Evolutionary conservation across 2,329 filamentous ascomycete species (phyloP).

Genomic region (Fonsecaea pedrosoi): DNA sequence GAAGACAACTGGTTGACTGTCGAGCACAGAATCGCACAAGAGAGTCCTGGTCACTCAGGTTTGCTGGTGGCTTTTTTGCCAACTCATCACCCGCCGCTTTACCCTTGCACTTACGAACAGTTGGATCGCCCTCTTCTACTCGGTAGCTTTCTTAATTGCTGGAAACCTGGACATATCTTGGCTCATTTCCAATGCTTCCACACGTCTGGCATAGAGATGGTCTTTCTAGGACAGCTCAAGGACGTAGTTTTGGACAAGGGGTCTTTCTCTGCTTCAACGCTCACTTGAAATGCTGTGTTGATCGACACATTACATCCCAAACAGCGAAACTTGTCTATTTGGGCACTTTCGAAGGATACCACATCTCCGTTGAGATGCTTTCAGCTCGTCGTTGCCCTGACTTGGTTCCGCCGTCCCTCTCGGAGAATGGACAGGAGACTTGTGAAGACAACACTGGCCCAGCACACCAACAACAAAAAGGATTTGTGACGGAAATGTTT

Average conservation of each 20-base stretch:
- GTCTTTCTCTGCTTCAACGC: neutral
- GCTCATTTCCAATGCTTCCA: neutral
- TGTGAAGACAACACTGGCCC: neutral
- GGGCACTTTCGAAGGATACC: neutral
- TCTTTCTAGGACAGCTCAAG: neutral
- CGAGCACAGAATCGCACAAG: no score
- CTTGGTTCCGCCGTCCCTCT: neutral
- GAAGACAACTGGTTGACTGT: no score
- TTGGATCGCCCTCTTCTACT: no score
- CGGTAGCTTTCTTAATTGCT: no score
- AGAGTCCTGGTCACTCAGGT: no score
- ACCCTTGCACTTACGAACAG: no score
- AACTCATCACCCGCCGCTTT: no score
- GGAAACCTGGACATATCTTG: neutral
- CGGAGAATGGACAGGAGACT: neutral
- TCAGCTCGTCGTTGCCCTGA: neutral
- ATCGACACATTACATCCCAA: neutral
- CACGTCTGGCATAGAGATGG: neutral
- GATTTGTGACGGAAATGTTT: neutral
- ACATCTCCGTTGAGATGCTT: conserved; percentile 1
- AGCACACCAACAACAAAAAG: neutral
- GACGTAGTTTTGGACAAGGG: no score
- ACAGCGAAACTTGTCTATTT: neutral
- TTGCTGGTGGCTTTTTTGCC: no score
- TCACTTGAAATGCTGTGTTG: neutral